These are phyloP conservation scores for Fusarium fracticaudum DNA, from an alignment of 2,329 filamentous ascomycete genomes.

Conservation along the genomic window DNA sequence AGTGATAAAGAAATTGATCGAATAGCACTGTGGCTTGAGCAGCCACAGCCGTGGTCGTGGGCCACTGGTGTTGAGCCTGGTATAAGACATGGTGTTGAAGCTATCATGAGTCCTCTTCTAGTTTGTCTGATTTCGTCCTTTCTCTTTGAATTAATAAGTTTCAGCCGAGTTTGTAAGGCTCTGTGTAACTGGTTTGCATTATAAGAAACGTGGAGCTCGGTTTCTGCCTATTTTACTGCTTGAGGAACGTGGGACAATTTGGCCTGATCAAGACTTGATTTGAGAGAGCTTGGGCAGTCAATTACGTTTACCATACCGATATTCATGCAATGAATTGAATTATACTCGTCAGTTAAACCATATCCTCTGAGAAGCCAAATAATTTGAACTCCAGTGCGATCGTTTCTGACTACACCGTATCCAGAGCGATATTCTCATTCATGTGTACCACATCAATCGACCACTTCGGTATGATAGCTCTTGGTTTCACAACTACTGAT, in stretches of 20 bases:
- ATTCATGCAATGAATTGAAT: too few species aligned
- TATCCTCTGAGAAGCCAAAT: neutral
- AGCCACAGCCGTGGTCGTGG: neutral
- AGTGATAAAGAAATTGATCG: constrained; percentile 27
- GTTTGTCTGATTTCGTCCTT: neutral
- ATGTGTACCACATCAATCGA: neutral
- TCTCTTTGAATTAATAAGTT: neutral
- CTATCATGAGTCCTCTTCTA: constrained; percentile 3
- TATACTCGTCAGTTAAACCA: too few species aligned
- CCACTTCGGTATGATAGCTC: neutral
- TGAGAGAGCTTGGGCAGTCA: neutral
- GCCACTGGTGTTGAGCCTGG: neutral
- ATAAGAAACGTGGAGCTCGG: neutral
- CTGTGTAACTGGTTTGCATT: neutral
- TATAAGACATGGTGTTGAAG: neutral
- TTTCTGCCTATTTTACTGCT: neutral
- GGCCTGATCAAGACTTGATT: neutral
- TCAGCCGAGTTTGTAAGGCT: neutral
- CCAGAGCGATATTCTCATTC: neutral
- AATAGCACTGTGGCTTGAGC: constrained; percentile 7
- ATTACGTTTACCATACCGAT: neutral
- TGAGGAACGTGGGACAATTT: neutral
- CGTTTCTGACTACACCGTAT: neutral
- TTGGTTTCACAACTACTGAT: neutral
- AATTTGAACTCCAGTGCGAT: neutral